These are phyloP conservation scores for Incumbomyces delicatus DNA, from an alignment of 2,329 filamentous ascomycete genomes.

Conservation along the genomic window DNA sequence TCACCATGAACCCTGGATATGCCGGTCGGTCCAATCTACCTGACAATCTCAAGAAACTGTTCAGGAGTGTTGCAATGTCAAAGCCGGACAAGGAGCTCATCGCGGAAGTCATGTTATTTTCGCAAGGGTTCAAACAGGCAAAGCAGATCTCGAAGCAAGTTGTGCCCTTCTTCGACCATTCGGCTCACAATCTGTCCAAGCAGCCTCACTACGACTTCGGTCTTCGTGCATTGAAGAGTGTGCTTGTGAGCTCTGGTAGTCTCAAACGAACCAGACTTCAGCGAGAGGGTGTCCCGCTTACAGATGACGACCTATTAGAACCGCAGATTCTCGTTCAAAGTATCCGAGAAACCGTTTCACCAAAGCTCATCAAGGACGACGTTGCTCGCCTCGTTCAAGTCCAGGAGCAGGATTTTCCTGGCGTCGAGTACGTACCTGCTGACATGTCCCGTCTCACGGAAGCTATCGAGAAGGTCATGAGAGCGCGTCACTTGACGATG, in stretches of 20 bases:
- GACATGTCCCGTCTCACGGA: constrained; percentile 69
- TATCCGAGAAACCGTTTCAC: constrained; percentile 93
- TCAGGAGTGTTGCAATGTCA: constrained; percentile 98
- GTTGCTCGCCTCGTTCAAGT: constrained; percentile 79
- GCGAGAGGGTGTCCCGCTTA: constrained; percentile 53
- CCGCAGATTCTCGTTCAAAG: constrained; percentile 98
- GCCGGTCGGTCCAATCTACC: constrained; percentile 95
- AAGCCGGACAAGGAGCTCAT: constrained; percentile 99
- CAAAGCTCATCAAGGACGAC: constrained; percentile 88
- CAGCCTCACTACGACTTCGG: constrained; percentile 99
- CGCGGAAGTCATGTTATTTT: constrained; percentile 99
- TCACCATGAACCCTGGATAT: constrained; percentile 99
- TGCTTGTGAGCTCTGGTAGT: constrained; percentile 92
- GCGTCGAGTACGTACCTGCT: constrained; percentile 84
- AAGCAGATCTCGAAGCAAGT: constrained; percentile 90
- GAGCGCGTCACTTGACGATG: constrained; percentile 76
- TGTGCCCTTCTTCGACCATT: constrained; percentile 96
- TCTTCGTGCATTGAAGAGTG: constrained; percentile 93
- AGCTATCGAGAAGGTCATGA: constrained; percentile 73
- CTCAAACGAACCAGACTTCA: constrained; percentile 74
- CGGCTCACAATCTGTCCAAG: constrained; percentile 70
- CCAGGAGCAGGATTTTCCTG: constrained; percentile 79
- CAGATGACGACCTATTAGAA: constrained; percentile 54
- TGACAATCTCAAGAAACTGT: constrained; percentile 98
- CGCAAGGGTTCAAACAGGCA: constrained; percentile 94